Base-by-base conservation (phyloP, 2,329 filamentous ascomycete species). In the Botrytis fabae region DNA sequence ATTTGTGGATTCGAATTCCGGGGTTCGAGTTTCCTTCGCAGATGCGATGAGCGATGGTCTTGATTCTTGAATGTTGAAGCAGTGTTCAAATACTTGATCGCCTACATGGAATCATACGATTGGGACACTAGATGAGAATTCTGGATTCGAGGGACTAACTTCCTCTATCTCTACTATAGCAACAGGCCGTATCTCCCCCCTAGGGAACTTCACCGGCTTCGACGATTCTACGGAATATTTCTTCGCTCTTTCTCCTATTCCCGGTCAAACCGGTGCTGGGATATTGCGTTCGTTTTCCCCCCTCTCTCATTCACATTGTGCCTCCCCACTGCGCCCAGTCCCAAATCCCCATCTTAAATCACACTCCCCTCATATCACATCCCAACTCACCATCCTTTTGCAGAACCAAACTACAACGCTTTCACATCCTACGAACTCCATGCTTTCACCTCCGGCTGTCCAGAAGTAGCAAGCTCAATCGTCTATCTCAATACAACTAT, bases 151-250 rank as follows among this genome's bases (percentile, higher is more conserved):
- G 22, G 38, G 25, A 40, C 22, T 48, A 40, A 66, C 38, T 10
- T 10, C 22, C 10, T 12, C 22, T 51, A 20, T 14, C 40, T 14
- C 16, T 32, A 4, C 32, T 10, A 14, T n/a, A 68, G 64, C 64
- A 12, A 35, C 64, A 20, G 64, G 64, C 0, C 18, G 64, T 12
- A 68, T 68, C 16, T 57, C 65, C 9, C 48, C 48, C 2, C 48
- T 57, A 7, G 35, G 84, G 73, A 81, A 83, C 62, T 85, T 85
- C 75, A 78, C 77, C 22, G 81, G 81, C 18, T 84, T 84, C 70
- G 79, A 83, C 57, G 81, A 84, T 64, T 83, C 81, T 28, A 82
- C 83, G 70, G 83, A 84, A 77, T 84, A 84, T 76, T 85, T 85
- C 76, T 85, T 84, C 73, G 82, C 82, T 10, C 78, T 85, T 10